phyloP scores from a whole-genome alignment of 1,139 yeast genomes.

The Yamadazyma atmosphaerica region DNA sequence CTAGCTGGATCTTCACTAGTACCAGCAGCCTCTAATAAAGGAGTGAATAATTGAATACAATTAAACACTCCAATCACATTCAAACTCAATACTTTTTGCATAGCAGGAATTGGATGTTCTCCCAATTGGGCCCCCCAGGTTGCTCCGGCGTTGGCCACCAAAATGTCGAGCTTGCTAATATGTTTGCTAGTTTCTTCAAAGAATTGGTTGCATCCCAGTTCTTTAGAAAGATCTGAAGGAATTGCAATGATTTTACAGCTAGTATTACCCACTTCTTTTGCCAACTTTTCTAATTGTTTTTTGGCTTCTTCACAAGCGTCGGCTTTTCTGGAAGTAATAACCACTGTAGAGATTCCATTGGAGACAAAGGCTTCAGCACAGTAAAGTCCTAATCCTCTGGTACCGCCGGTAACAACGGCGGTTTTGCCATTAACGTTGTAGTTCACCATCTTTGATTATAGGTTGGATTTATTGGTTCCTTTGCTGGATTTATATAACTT shows the following conservation, averaged over 20 bases:
- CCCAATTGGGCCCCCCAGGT: conserved; percentile 74
- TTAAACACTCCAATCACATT: conserved; percentile 74
- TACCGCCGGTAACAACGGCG: conserved; percentile 78
- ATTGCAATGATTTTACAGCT: conserved; percentile 50
- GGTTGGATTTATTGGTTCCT: not conserved
- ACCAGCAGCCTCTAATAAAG: conserved; percentile 57
- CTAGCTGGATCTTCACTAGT: conserved; percentile 63
- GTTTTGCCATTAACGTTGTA: conserved; percentile 60
- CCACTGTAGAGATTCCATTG: conserved; percentile 65
- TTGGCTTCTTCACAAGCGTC: conserved; percentile 66
- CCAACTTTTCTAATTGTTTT: conserved; percentile 46
- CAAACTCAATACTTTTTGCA: conserved; percentile 63
- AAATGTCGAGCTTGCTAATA: conserved; percentile 55
- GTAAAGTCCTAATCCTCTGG: conserved; percentile 71
- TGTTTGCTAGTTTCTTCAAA: conserved; percentile 40
- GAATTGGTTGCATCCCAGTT: conserved; percentile 51
- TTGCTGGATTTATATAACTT: not conserved
- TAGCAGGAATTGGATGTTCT: conserved; percentile 60
- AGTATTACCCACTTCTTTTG: conserved; percentile 38
- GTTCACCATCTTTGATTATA: conserved; percentile 35
- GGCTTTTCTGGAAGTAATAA: conserved; percentile 66
- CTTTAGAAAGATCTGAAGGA: conserved; percentile 61
- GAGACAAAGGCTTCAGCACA: conserved; percentile 66
- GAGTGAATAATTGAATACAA: conserved; percentile 62
- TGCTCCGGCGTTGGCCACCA: conserved; percentile 81